Conservation (phyloP, 306 rosid genomes). For the Datisca glomerata region DNA sequence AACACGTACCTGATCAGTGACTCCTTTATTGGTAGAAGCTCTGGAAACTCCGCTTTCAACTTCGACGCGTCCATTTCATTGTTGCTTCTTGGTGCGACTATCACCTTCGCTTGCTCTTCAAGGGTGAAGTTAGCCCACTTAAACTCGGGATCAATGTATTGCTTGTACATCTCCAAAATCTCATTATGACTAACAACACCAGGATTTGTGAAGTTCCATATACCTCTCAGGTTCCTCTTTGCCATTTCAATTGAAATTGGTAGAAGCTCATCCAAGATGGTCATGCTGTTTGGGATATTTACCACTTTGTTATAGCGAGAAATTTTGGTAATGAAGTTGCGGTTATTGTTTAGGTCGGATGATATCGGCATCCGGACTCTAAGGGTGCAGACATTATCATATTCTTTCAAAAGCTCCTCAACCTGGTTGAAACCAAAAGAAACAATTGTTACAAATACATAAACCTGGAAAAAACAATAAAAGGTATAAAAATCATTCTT, state of each 20-base stretch:
- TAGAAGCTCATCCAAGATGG: slow-evolving; percentile 75
- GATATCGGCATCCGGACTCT: slow-evolving; percentile 89
- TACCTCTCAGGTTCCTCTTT: slow-evolving; percentile 69
- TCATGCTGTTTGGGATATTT: slow-evolving; percentile 88
- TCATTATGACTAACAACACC: slow-evolving; percentile 86
- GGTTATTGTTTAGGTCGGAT: slow-evolving; percentile 74
- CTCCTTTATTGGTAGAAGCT: slow-evolving; percentile 71
- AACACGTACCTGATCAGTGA: slow-evolving; percentile 62
- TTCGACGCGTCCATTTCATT: slow-evolving; percentile 85
- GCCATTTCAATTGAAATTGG: slow-evolving; percentile 88
- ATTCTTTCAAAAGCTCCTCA: slow-evolving; percentile 77
- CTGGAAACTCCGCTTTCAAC: slow-evolving; percentile 73
- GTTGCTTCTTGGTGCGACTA: slow-evolving; percentile 81
- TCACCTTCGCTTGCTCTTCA: slow-evolving; percentile 91
- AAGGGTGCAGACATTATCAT: slow-evolving; percentile 83
- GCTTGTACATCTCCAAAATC: slow-evolving; percentile 74
- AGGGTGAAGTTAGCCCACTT: slow-evolving; percentile 66
- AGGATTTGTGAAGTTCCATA: slow-evolving; percentile 90
- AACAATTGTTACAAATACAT: neutral
- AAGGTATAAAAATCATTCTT: neutral
- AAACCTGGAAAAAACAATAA: neutral
- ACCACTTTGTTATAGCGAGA: slow-evolving; percentile 79
- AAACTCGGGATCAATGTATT: slow-evolving; percentile 56
- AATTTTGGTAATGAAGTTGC: slow-evolving; percentile 85
- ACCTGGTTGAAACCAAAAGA: slow-evolving; percentile 32